These are phyloP conservation scores for Diaporthe citriasiana DNA, from an alignment of 2,329 filamentous ascomycete species.

Conservation along the genomic window DNA sequence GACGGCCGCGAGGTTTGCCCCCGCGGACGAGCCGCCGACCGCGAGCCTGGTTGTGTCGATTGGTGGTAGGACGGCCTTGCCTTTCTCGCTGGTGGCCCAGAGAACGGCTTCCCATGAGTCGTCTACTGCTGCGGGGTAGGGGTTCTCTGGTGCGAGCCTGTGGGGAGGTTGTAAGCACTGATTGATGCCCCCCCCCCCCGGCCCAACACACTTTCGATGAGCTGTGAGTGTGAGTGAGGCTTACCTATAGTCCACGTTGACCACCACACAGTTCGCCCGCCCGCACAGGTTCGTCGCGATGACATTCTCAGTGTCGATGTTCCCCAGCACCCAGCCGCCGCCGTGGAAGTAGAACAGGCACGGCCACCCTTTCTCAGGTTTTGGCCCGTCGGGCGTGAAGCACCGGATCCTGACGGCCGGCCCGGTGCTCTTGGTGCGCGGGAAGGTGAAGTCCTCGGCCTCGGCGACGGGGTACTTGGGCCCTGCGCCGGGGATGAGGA, in stretches of 20 bases:
- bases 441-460: conserved; percentile 59
- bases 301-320: conserved; percentile 70
- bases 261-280: conserved; percentile 64
- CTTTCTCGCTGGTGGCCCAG: conserved; percentile 55
- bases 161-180: conserved; percentile 13
- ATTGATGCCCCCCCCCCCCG: no score
- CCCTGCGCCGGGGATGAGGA: conserved; percentile 66
- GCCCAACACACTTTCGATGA: background rate
- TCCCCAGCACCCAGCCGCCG: conserved; percentile 71
- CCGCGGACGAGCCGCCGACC: conserved; percentile 49
- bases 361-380: conserved; percentile 65
- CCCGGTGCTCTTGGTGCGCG: conserved; percentile 60
- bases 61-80: conserved; percentile 50
- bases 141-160: conserved; percentile 68
- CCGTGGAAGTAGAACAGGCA: conserved; percentile 70
- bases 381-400: conserved; percentile 63
- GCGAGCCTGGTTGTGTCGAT: conserved; percentile 54
- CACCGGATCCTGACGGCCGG: conserved; percentile 62
- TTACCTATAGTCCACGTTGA: conserved; percentile 69
- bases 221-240: conserved; percentile 25
- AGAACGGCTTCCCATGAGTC: conserved; percentile 70
- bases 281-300: conserved; percentile 68
- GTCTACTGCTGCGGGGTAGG: conserved; percentile 69
- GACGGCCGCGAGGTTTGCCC: conserved; percentile 48
- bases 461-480: conserved; percentile 63